Base-by-base conservation (phyloP, 2,329 filamentous ascomycete genomes). In the Fusarium sp. region DNA sequence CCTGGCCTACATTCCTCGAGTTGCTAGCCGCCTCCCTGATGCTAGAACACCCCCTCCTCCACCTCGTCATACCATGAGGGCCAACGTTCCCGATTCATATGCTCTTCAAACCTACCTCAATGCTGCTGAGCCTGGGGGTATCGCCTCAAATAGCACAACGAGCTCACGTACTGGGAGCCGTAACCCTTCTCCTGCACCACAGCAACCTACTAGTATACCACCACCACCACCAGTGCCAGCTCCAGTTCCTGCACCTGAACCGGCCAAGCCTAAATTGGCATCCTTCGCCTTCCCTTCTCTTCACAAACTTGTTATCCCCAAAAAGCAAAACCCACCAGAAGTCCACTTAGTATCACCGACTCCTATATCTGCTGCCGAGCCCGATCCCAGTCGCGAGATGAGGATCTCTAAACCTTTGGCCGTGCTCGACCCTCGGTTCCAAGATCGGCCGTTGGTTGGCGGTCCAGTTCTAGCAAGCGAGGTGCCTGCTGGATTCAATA, bases 261-360 rank as follows among this genome's bases (percentile, higher is more conserved):
- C 68, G 4, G 49, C 52, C 5, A 66, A 64, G 19, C 24, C 67
- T 3, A 74, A 64, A 29, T 71, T 79, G 1, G 76, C 78, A 0
- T 73, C 73, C 0, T 67, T 82, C 7, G 45, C 65, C 1, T 69
- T 79, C 2, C 77, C 80, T 0, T 78, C 79, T 0, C 59, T 80
- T 1, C 72, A 72, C 2, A 77, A 76, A 24, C 68, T 81, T 0
- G 69, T 74, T 0, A 67, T 79, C 10, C 77, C 81, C 0, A 81
- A 77, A 65, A 77, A 78, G 62, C 78, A 80, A 64, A 57, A 68
- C 1, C 78, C 80, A 1, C 79, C 78, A 0, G 62, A 65, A 12
- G 73, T 81, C 13, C 67, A 61, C 4, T 54, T 77, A 2, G 40
- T 73, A 11, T 66, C 44, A 10, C 70, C 75, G 1, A 74, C 73